Evolutionary conservation across 1,139 yeast species (phyloP).

Genomic region (Lodderomyces parapsilosis): DNA sequence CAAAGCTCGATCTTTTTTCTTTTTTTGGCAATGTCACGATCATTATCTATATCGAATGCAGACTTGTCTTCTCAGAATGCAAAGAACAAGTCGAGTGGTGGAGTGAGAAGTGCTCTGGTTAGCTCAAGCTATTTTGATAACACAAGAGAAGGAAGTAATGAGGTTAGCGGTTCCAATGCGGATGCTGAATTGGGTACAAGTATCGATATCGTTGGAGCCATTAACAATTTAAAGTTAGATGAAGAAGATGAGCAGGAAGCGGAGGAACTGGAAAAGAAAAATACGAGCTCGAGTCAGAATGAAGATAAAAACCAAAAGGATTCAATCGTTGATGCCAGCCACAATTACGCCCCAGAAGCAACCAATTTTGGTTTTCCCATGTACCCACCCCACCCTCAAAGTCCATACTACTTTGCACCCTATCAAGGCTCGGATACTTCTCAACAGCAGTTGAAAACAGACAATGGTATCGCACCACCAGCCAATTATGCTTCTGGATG

Average conservation of each 20-base stretch:
- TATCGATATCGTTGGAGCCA: slow-evolving; percentile 45
- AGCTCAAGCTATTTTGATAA: slow-evolving; percentile 1
- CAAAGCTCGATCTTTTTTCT: too few species aligned
- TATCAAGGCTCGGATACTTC: slow-evolving; percentile 32
- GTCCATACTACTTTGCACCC: slow-evolving; percentile 5
- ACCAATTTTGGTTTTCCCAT: slow-evolving; percentile 5
- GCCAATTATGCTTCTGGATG: slow-evolving; percentile 20
- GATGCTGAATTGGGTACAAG: slow-evolving; percentile 12
- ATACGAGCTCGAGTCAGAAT: background rate
- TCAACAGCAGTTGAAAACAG: slow-evolving; percentile 21
- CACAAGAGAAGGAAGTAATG: slow-evolving; percentile 1
- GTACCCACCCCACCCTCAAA: slow-evolving; percentile 15
- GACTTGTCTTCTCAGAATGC: background rate
- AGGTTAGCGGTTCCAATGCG: background rate
- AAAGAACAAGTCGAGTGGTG: background rate
- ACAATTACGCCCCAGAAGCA: slow-evolving; percentile 10
- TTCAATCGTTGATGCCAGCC: slow-evolving; percentile 1
- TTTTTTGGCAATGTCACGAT: slow-evolving; percentile 2
- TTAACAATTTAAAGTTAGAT: slow-evolving; percentile 40
- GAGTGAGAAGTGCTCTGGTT: slow-evolving; percentile 5
- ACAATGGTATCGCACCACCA: background rate
- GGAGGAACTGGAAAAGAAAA: background rate
- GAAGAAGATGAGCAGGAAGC: slow-evolving; percentile 24
- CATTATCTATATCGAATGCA: slow-evolving; percentile 2
- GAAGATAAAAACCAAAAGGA: too few species aligned